phyloP scores from a whole-genome alignment of 1,284 basidiomycete genomes.

The Ustilago xerochloae region DNA sequence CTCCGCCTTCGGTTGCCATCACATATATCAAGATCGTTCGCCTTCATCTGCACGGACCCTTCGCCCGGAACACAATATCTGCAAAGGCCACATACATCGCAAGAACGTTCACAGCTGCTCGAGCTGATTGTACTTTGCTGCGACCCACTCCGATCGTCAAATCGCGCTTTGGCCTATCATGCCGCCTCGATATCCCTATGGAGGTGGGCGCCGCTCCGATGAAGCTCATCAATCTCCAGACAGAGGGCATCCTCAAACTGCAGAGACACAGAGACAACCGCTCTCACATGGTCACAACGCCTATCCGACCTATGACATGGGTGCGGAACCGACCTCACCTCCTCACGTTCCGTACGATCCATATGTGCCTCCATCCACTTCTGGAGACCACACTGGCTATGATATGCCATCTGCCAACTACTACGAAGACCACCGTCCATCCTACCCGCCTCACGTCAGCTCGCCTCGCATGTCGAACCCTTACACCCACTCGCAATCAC shows the following conservation, averaged over 20 bases:
- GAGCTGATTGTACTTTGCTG: not conserved
- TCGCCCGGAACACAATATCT: not conserved
- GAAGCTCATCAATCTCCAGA: slow-evolving; percentile 23
- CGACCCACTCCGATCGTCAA: slow-evolving; percentile 24
- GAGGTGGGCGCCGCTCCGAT: slow-evolving; percentile 25
- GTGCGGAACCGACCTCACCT: slow-evolving; percentile 32
- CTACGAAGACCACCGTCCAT: slow-evolving; percentile 21
- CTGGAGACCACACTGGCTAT: slow-evolving; percentile 42
- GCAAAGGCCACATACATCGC: not conserved
- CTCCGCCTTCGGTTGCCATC: not conserved
- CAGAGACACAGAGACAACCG: slow-evolving; percentile 20
- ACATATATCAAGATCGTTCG: not conserved
- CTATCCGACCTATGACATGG: slow-evolving; percentile 54
- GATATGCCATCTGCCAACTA: slow-evolving; percentile 39
- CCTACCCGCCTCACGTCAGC: slow-evolving; percentile 16
- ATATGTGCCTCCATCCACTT: slow-evolving; percentile 32
- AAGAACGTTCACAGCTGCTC: not conserved
- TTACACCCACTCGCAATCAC: slow-evolving; percentile 27
- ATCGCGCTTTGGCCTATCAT: slow-evolving; percentile 1
- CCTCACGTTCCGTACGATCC: slow-evolving; percentile 41
- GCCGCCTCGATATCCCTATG: slow-evolving; percentile 43
- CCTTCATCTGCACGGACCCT: slow-evolving; percentile 3
- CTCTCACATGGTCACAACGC: slow-evolving; percentile 19
- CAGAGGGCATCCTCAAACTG: slow-evolving; percentile 13
- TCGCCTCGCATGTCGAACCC: slow-evolving; percentile 44